Evolutionary conservation across 495 filamentous ascomycete genomes (phyloP).

Genomic region (Trichoderma erinaceum): DNA sequence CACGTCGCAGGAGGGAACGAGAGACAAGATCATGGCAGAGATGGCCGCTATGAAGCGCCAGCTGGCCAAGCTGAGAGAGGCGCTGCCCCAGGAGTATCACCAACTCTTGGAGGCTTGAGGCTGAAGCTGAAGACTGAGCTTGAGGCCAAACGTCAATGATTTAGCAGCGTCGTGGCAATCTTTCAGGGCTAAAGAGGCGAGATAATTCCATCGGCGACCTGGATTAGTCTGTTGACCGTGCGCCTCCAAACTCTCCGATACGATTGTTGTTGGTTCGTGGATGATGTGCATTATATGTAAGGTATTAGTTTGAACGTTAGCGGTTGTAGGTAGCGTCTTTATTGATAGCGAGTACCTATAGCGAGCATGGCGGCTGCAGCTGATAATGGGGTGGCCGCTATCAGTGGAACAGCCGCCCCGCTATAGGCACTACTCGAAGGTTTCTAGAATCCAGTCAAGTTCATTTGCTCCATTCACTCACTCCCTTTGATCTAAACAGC

Average conservation of each 20-base stretch:
- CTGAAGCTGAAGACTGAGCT: not conserved
- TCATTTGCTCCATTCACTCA: no score
- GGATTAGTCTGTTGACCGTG: not conserved
- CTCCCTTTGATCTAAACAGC: no score
- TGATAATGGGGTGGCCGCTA: no score
- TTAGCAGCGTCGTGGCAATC: no score
- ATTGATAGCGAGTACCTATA: no score
- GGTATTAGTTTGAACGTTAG: not conserved
- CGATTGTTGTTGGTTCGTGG: not conserved
- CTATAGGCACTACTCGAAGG: no score
- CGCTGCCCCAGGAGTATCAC: constrained; percentile 8
- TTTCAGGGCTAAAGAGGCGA: no score
- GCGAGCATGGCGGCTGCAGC: no score
- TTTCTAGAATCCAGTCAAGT: no score
- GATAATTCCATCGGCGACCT: no score
- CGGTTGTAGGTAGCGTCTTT: no score
- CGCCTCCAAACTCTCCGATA: not conserved
- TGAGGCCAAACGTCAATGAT: not conserved
- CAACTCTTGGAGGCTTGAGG: not conserved
- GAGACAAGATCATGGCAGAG: not conserved
- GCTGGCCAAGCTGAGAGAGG: constrained; percentile 4
- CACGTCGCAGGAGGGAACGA: not conserved
- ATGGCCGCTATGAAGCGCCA: not conserved
- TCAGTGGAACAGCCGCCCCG: no score
- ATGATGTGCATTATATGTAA: not conserved